Evolutionary conservation across 768 basidiomycete species (phyloP).

Genomic region (Baorangia bicolor): DNA sequence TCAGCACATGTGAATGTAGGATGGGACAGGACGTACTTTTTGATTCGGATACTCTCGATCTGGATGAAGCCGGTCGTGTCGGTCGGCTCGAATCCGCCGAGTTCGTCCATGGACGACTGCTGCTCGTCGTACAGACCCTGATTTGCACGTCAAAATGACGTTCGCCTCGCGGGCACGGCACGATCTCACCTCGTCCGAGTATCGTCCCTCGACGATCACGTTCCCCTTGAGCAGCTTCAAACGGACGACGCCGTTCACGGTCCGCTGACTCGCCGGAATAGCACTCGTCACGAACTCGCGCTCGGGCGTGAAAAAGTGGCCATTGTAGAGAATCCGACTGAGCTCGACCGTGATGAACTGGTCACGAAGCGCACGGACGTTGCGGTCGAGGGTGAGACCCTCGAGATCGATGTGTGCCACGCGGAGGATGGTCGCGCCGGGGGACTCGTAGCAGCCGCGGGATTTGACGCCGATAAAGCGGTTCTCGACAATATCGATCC

Average conservation of each 20-base stretch:
- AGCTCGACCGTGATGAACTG: constrained; percentile 92
- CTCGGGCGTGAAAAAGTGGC: constrained; percentile 99
- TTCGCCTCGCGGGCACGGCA: not conserved
- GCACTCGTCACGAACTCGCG: constrained; percentile 90
- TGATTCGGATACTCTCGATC: constrained; percentile 96
- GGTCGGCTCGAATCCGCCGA: constrained; percentile 96
- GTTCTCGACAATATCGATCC: constrained; percentile 99
- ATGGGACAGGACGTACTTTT: constrained; percentile 62
- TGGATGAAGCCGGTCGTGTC: constrained; percentile 96
- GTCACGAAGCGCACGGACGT: constrained; percentile 91
- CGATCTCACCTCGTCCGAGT: constrained; percentile 70
- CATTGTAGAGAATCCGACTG: constrained; percentile 93
- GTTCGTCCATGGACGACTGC: constrained; percentile 97
- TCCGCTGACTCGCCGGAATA: constrained; percentile 92
- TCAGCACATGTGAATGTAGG: not conserved
- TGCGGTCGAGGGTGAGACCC: constrained; percentile 96
- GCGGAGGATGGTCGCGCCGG: constrained; percentile 94
- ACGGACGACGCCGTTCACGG: constrained; percentile 91
- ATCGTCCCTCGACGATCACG: constrained; percentile 88
- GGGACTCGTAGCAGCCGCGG: constrained; percentile 99
- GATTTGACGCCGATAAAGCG: constrained; percentile 99
- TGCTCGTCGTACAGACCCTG: constrained; percentile 94
- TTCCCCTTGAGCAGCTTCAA: constrained; percentile 97
- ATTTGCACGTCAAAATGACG: not conserved
- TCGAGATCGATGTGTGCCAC: constrained; percentile 95